A percentile compares a stretch with the other conserved stretches of the same genome.
phyloP scores from a whole-genome alignment of 441 rosid species.

The Rhodomyrtus psidioides region DNA sequence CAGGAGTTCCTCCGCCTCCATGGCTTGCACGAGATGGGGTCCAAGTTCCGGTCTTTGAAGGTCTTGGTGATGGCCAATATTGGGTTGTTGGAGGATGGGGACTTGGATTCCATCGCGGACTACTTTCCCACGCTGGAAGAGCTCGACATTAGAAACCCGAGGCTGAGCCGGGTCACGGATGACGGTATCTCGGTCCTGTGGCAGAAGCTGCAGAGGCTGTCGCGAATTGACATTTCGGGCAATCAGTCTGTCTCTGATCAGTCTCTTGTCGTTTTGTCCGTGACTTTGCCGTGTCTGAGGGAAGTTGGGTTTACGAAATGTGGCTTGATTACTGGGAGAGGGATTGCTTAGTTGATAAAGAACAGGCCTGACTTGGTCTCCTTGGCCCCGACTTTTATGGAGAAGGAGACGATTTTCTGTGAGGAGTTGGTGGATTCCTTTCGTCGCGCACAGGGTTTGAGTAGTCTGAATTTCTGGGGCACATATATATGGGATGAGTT shows the following conservation, averaged over 20 bases:
- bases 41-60: too few species aligned
- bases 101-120: slow-evolving; percentile 29
- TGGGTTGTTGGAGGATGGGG: slow-evolving; percentile 16
- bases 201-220: too few species aligned
- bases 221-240: too few species aligned
- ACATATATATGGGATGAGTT: slow-evolving; percentile 48
- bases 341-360: too few species aligned
- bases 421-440: slow-evolving; percentile 35
- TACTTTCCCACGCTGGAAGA: slow-evolving; percentile 40
- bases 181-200: slow-evolving; percentile 33
- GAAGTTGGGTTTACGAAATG: too few species aligned
- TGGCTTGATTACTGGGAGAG: too few species aligned
- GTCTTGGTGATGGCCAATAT: slow-evolving; percentile 30
- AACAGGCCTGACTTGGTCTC: too few species aligned
- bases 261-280: too few species aligned
- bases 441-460: slow-evolving; percentile 21
- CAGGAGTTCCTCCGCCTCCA: slow-evolving; percentile 21
- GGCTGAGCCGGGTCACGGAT: slow-evolving; percentile 22
- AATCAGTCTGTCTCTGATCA: too few species aligned
- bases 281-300: too few species aligned
- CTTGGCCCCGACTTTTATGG: too few species aligned
- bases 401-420: too few species aligned
- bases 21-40: slow-evolving; percentile 12
- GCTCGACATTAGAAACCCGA: slow-evolving; percentile 53
- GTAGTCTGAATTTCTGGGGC: slow-evolving; percentile 44